These are phyloP conservation scores for Alternaria infectoria DNA, from an alignment of 2,329 filamentous ascomycete species.

Conservation along the genomic window DNA sequence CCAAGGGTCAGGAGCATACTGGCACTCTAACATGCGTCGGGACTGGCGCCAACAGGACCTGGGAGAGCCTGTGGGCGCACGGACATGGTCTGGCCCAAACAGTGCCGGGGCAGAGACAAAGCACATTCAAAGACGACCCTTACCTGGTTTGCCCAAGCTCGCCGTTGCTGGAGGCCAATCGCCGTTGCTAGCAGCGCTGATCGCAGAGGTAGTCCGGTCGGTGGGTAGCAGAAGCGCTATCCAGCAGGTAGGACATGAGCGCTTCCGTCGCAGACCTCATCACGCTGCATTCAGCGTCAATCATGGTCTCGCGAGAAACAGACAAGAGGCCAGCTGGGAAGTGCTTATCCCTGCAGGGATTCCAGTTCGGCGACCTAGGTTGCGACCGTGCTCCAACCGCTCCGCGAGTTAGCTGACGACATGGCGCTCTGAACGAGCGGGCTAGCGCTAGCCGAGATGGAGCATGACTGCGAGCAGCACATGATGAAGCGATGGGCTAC, in stretches of 20 bases:
- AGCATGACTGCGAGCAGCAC: constrained; percentile 36
- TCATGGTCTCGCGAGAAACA: constrained; percentile 10
- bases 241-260: constrained; percentile 10
- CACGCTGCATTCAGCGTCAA: constrained; percentile 29
- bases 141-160: constrained; percentile 26
- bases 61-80: constrained; percentile 32
- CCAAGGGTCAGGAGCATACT: constrained; percentile 40
- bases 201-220: constrained; percentile 15
- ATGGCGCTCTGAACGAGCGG: constrained; percentile 31
- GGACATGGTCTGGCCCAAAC: constrained; percentile 44
- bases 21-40: constrained; percentile 37
- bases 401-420: constrained; percentile 35
- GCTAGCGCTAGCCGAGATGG: constrained; percentile 37
- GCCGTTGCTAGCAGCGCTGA: constrained; percentile 24
- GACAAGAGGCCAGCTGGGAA: constrained; percentile 16
- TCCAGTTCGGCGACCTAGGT: constrained; percentile 38
- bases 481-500: constrained; percentile 35
- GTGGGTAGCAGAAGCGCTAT: constrained; percentile 18
- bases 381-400: constrained; percentile 34
- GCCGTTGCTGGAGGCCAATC: constrained; percentile 29
- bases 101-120: constrained; percentile 41
- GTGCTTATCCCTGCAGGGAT: constrained; percentile 26
- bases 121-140: constrained; percentile 30
- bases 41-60: constrained; percentile 44
- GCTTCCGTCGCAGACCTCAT: constrained; percentile 14